Percentiles rank a stretch among this genome's conserved stretches.
Conservation (phyloP, 2,329 filamentous ascomycete genomes). For the Volutella citrinella region DNA sequence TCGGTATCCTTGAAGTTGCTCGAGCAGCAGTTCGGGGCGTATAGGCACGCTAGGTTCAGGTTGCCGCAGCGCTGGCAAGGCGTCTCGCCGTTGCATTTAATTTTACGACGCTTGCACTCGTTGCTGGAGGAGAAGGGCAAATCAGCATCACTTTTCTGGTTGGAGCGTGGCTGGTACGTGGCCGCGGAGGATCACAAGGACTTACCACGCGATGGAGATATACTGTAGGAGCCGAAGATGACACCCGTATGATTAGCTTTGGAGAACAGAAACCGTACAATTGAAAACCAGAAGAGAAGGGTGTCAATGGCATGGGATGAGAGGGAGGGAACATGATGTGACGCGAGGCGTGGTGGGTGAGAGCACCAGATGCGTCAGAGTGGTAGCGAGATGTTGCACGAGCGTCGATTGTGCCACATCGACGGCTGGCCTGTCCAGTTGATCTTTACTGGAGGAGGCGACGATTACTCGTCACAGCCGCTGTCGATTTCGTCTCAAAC, state of each 20-base stretch:
- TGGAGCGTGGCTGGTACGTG: no score
- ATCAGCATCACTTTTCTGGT: not conserved
- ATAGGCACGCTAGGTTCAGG: conserved; percentile 63
- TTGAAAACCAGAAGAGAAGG: conserved; percentile 5
- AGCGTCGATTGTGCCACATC: no score
- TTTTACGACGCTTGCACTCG: conserved; percentile 72
- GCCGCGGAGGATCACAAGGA: no score
- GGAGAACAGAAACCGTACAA: conserved; percentile 1
- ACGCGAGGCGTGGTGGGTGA: no score
- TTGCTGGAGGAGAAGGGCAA: conserved; percentile 45
- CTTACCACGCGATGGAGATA: conserved; percentile 61
- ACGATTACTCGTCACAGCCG: conserved; percentile 12
- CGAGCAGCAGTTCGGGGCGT: conserved; percentile 64
- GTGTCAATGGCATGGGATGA: conserved; percentile 1
- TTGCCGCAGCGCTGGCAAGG: conserved; percentile 67
- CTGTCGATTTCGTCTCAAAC: conserved; percentile 2
- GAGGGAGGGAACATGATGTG: not conserved
- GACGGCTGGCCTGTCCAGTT: no score
- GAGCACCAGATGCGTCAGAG: no score
- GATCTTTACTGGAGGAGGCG: no score
- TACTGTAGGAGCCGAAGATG: conserved; percentile 38
- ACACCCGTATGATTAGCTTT: conserved; percentile 22
- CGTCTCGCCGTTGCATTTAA: conserved; percentile 70
- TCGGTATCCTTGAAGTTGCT: conserved; percentile 90
- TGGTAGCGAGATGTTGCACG: no score